phyloP scores from a whole-genome alignment of 805 yeast genomes.

The Phaffomyces thermotolerans region DNA sequence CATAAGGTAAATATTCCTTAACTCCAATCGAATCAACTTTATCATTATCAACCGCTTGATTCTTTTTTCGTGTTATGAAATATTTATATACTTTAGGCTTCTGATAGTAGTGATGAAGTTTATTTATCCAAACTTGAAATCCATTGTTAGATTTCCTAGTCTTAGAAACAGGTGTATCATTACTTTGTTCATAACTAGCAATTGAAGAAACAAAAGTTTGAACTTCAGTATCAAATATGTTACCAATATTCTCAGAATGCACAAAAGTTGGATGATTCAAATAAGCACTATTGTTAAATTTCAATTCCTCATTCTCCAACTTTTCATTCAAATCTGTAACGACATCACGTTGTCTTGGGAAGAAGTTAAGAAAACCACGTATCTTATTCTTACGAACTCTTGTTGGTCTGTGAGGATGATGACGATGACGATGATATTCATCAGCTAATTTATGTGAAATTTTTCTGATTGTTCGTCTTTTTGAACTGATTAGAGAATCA shows the following conservation, averaged over 20 bases:
- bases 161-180: conserved; percentile 6
- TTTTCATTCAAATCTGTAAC: background rate
- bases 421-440: background rate
- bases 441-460: conserved; percentile 4
- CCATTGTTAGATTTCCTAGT: conserved; percentile 5
- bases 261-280: conserved; percentile 1
- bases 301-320: background rate
- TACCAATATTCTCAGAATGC: background rate
- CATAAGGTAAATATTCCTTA: conserved; percentile 5
- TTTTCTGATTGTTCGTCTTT: conserved; percentile 3
- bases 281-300: conserved; percentile 5
- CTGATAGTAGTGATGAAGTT: conserved; percentile 3
- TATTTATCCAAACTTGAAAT: conserved; percentile 7
- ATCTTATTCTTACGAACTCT: background rate
- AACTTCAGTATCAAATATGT: background rate
- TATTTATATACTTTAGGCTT: background rate
- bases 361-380: background rate
- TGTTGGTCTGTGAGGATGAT: background rate
- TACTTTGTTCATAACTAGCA: conserved; percentile 5
- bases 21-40: background rate
- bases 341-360: background rate
- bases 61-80: background rate
- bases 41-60: background rate
- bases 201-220: conserved; percentile 1
- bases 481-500: background rate